Evolutionary conservation across 352 stramenopile genomes (phyloP), one percentile per base, ranked within the genome.

Genomic region (Globisporangium acanthophoron): DNA sequence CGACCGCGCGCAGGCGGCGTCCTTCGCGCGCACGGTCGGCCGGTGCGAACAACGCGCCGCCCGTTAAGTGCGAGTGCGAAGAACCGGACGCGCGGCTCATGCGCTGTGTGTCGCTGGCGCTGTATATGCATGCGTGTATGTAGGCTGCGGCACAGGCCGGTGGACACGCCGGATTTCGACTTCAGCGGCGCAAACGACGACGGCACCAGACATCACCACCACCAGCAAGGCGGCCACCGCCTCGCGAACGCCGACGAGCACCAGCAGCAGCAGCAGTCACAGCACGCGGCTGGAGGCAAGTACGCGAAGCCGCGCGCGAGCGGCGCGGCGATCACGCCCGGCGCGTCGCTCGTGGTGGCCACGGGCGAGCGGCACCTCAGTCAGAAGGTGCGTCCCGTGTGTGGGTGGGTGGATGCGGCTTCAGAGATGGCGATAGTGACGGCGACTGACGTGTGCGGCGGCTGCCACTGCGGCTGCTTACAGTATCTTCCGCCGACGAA

Each of bases 281-380:
- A 33, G 41, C 5, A n/a, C 20, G 27, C 37, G 16, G 1, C 5
- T 12, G 8, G 18, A n/a, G 6, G 18, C 13, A 65, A 59, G 45
- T 56, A 65, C 40, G 27, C 31, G 35, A 59, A 45, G 45, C 37
- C 20, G 37, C 59, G 47, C 13, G 35, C 59, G 35, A 66, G 59
- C n/a, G 59, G 59, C 29, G 27, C 15, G 29, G 2, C 39, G 47
- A 61, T 66, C 53, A 56, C 35, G 24, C 53, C 59, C 13, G 53
- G 53, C 41, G 59, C 47, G 24, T 66, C 54, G n/a, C 52, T 61
- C 45, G 16, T 48, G 18, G 24, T 47, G 37, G 24, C 37, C 12
- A 18, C 35, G 12, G 54, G 54, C 31, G 44, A 49, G 21, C 37
- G 51, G 43, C 53, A 59, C n/a, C 54, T 66, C 9, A 29, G 20